Base-by-base conservation (phyloP, 176 grass and related monocot genomes). In the Dactylis glomerata region DNA sequence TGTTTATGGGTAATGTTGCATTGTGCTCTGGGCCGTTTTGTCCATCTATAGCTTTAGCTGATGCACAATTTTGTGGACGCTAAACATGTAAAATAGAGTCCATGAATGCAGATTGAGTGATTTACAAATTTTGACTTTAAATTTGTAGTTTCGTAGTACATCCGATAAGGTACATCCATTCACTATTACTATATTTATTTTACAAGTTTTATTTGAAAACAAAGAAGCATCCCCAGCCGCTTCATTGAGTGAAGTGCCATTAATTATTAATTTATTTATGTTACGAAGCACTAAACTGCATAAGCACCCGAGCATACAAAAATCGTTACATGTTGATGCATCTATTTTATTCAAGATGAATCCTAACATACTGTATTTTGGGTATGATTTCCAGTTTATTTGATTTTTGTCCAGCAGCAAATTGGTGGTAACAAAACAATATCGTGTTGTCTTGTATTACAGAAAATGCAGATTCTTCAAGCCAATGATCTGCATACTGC, bases 381-480 rank as follows among this genome's bases (percentile, higher is more conserved):
- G 28, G 27, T 63, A 31, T 8, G 59, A 63, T 63, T 16, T 31
- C 27, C 2, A 0, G 1, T 31, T 63, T 31, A 63, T 63, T 63
- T 0, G 59, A 1, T 63, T 63, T 63, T 31, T 17, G 27, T 32
- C 2, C 27, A 32, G 27, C 16, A 54, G 5, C 16, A 41, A 16
- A 15, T 77, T 71, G 51, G 72, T 49, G n/a, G 23, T 27, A 58
- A 81, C 78, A 67, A 38, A 79, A 24, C 26, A 47, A 26, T 73
- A 17, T 32, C 32, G 6, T 28, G 32, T 5, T 3, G 31, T 36
- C 33, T 78, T 82, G n/a, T 45, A 75, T 88, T 87, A 10, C 87
- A 98, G 96, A 80, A 93, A 75, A 92, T 90, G 89, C 77, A 92
- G 87, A 81, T 93, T 72, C 83, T 95, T 76, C 63, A 78, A 1